phyloP scores from a whole-genome alignment of 2,329 filamentous ascomycete genomes.

The Cercospora zeina region DNA sequence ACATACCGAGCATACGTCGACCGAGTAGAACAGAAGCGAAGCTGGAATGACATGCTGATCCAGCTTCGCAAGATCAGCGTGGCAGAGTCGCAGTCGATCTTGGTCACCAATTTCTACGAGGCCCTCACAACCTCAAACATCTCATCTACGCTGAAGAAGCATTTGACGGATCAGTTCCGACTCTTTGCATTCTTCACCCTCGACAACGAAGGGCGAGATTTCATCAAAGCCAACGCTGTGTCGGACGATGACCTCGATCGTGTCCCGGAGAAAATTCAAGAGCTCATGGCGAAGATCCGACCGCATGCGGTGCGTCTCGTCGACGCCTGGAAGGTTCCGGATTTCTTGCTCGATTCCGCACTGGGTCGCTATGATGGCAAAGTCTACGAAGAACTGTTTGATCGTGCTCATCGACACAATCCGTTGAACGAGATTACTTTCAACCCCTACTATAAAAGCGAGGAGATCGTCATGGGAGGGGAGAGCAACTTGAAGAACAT shows the following conservation, averaged over 20 bases:
- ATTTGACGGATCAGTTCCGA: constrained; percentile 49
- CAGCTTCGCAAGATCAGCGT: constrained; percentile 46
- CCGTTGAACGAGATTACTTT: constrained; percentile 55
- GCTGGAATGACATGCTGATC: constrained; percentile 52
- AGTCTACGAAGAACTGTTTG: constrained; percentile 56
- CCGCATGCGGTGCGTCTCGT: constrained; percentile 56
- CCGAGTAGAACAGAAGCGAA: constrained; percentile 48
- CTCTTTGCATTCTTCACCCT: constrained; percentile 53
- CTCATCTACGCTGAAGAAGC: constrained; percentile 36
- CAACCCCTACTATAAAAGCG: constrained; percentile 52
- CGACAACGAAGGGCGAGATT: constrained; percentile 49
- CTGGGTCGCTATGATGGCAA: constrained; percentile 54
- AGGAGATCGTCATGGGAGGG: constrained; percentile 53
- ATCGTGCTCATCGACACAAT: constrained; percentile 54
- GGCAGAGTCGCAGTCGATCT: constrained; percentile 53
- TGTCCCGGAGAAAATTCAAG: constrained; percentile 47
- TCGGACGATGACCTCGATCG: constrained; percentile 45
- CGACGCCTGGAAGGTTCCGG: constrained; percentile 56
- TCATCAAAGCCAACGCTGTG: constrained; percentile 49
- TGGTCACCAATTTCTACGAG: constrained; percentile 51
- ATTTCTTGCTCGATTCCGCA: constrained; percentile 55
- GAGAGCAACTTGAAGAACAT: constrained; percentile 36
- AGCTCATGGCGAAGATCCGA: constrained; percentile 51
- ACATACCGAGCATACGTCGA: constrained; percentile 48
- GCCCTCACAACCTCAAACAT: constrained; percentile 39